A percentile compares a stretch with the other conserved stretches of the same genome.
Evolutionary conservation across 2,329 filamentous ascomycete genomes (phyloP).

Genomic region (Shiraia bambusicola): DNA sequence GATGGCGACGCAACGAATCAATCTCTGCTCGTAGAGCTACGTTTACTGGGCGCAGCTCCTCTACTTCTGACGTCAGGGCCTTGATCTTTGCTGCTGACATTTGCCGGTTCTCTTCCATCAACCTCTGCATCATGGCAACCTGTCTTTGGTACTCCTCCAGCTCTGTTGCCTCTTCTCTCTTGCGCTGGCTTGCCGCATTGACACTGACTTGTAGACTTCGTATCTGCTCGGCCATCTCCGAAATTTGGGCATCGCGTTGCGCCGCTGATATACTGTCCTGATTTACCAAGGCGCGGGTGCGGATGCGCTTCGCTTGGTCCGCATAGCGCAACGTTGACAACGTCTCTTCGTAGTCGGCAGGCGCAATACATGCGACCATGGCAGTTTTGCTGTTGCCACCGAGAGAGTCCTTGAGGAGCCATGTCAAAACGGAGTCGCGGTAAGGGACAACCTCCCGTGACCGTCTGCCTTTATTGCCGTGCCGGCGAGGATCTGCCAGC

Average conservation of each 20-base stretch:
- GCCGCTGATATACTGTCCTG: constrained; percentile 91
- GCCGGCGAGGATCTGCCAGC: constrained; percentile 68
- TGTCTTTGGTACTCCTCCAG: constrained; percentile 93
- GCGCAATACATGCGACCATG: constrained; percentile 97
- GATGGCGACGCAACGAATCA: constrained; percentile 81
- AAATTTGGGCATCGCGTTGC: constrained; percentile 90
- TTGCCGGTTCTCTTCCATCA: constrained; percentile 92
- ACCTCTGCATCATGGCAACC: constrained; percentile 84
- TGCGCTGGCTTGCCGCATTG: constrained; percentile 59
- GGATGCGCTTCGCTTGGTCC: constrained; percentile 96
- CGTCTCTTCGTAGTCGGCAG: constrained; percentile 95
- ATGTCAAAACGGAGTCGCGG: constrained; percentile 78
- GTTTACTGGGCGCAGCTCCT: constrained; percentile 50
- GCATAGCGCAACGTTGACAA: constrained; percentile 94
- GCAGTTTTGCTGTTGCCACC: constrained; percentile 98
- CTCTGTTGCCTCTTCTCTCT: constrained; percentile 80
- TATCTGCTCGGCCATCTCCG: constrained; percentile 94
- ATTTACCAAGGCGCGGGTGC: constrained; percentile 91
- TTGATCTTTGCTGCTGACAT: constrained; percentile 94
- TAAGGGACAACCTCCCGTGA: constrained; percentile 77
- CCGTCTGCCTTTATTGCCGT: constrained; percentile 44
- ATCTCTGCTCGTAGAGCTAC: constrained; percentile 70
- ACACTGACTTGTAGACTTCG: constrained; percentile 76
- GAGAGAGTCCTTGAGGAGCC: constrained; percentile 92
- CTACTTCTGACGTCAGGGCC: constrained; percentile 62